Conservation (phyloP, 768 basidiomycete species). For the Tricholoma hemisulphureum region DNA sequence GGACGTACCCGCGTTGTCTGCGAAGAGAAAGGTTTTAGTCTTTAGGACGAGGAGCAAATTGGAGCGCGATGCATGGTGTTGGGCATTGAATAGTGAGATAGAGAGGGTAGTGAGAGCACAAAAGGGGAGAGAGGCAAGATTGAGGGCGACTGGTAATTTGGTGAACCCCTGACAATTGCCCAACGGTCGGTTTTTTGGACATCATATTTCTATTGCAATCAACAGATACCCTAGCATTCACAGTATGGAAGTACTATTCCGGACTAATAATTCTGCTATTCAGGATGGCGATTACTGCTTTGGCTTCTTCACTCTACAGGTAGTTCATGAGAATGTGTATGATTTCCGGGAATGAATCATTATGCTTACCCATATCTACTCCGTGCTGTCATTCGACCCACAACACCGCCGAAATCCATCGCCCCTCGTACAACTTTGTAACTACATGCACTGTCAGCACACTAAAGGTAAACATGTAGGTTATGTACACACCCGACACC, state of each 20-base stretch:
- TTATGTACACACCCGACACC: slow-evolving; percentile 77
- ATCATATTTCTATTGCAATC: background rate
- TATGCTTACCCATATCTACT: slow-evolving; percentile 85
- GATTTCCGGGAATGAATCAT: background rate
- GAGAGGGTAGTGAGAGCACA: slow-evolving; percentile 71
- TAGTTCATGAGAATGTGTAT: slow-evolving; percentile 10
- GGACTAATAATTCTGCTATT: background rate
- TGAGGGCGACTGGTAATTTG: slow-evolving; percentile 65
- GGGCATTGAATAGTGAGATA: slow-evolving; percentile 88
- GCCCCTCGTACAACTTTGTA: slow-evolving; percentile 96
- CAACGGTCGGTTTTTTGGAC: slow-evolving; percentile 5
- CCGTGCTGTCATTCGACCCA: slow-evolving; percentile 73
- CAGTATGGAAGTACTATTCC: slow-evolving; percentile 2
- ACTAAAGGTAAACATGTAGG: background rate
- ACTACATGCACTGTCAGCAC: slow-evolving; percentile 39
- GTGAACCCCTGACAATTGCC: slow-evolving; percentile 28
- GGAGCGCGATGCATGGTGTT: slow-evolving; percentile 94
- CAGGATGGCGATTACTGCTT: slow-evolving; percentile 55
- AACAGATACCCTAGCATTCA: background rate
- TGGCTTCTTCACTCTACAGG: slow-evolving; percentile 75
- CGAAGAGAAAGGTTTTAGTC: slow-evolving; percentile 59
- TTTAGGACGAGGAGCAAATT: slow-evolving; percentile 78
- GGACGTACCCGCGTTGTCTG: slow-evolving; percentile 49
- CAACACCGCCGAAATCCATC: slow-evolving; percentile 87
- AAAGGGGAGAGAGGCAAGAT: slow-evolving; percentile 58